These are phyloP conservation scores for Triangularia verruculosa DNA, from an alignment of 2,329 filamentous ascomycete genomes.

Conservation along the genomic window DNA sequence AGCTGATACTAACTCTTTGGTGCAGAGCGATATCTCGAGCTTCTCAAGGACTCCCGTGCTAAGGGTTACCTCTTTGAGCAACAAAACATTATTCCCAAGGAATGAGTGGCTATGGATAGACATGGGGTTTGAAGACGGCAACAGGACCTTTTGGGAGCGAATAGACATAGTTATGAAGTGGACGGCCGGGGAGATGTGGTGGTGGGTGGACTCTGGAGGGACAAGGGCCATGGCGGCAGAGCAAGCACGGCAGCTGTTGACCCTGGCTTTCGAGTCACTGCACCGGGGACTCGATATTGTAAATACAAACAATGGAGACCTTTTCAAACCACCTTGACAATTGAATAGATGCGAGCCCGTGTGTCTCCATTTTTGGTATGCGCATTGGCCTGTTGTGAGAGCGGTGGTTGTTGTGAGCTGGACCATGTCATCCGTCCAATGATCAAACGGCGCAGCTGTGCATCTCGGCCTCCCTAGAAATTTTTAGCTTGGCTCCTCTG, in stretches of 20 bases:
- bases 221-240: neutral
- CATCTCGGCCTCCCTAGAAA: slow-evolving; percentile 27
- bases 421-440: neutral
- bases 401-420: neutral
- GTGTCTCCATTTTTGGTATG: neutral
- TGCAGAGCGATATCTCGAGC: slow-evolving; percentile 73
- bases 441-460: slow-evolving; percentile 24
- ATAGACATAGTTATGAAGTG: slow-evolving; percentile 5
- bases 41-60: slow-evolving; percentile 73
- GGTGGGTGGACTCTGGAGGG: slow-evolving; percentile 1
- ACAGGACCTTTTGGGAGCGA: neutral
- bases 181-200: neutral
- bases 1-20: slow-evolving; percentile 13
- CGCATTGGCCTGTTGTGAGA: neutral
- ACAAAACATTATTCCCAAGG: slow-evolving; percentile 67
- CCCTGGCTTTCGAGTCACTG: neutral
- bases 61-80: slow-evolving; percentile 78
- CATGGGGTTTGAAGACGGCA: neutral
- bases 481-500: slow-evolving; percentile 26
- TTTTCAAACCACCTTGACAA: slow-evolving; percentile 3
- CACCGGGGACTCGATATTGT: slow-evolving; percentile 13
- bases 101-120: slow-evolving; percentile 26
- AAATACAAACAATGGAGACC: slow-evolving; percentile 21
- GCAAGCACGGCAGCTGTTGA: neutral
- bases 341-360: neutral